Conservation (phyloP, 345 rosid genomes). For the Eucalyptus cloeziana region DNA sequence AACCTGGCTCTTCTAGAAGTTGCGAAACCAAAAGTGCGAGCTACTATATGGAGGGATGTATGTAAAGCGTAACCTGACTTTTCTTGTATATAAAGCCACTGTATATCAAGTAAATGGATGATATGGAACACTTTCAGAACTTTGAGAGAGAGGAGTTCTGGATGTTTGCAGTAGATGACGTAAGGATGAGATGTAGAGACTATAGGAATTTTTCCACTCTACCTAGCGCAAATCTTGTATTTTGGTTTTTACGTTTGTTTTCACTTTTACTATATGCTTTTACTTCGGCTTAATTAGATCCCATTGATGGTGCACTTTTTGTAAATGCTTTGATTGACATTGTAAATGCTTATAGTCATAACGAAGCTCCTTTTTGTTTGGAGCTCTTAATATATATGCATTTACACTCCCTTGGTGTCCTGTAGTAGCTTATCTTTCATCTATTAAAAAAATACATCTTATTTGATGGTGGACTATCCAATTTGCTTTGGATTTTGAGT, state of each 20-base stretch:
- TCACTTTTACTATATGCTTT: background rate
- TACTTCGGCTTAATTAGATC: background rate
- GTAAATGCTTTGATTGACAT: background rate
- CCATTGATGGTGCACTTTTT: background rate
- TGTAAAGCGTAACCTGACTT: background rate
- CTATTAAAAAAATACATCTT: background rate
- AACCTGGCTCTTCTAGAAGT: background rate
- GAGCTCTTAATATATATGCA: background rate
- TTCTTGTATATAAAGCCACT: background rate
- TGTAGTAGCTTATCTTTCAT: background rate
- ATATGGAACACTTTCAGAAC: background rate
- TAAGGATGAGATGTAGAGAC: background rate
- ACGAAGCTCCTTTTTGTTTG: background rate
- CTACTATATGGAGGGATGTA: background rate
- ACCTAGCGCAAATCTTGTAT: background rate
- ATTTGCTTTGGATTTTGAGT: background rate
- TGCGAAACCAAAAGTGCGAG: background rate
- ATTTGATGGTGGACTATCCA: background rate
- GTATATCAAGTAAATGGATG: background rate
- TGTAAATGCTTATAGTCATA: background rate
- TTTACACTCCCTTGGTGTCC: background rate
- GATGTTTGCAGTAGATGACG: background rate
- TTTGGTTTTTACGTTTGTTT: background rate
- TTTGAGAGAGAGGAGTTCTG: background rate
- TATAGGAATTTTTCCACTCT: background rate